A percentile compares a stretch with the other conserved stretches of the same genome.
Evolutionary conservation across 768 basidiomycete species (phyloP).

Genomic region (Kwoniella dendrophila): DNA sequence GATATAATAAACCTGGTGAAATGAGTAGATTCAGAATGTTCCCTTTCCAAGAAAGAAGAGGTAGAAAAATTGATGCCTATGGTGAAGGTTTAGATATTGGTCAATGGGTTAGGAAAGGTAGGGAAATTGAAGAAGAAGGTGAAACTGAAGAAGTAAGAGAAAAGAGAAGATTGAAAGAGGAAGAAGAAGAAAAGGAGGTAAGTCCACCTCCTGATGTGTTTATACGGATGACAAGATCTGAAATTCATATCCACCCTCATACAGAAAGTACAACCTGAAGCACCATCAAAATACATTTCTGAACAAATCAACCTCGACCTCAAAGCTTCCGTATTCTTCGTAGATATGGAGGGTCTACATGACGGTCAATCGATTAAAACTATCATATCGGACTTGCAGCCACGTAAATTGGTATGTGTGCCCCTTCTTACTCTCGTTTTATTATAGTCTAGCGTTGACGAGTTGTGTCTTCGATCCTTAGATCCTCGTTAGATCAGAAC

Average conservation of each 20-base stretch:
- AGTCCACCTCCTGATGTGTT: constrained; percentile 13
- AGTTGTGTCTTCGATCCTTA: constrained; percentile 49
- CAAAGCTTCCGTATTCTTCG: constrained; percentile 81
- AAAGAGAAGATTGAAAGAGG: constrained; percentile 66
- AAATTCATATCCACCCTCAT: too few relatives aligned
- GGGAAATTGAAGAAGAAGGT: constrained; percentile 84
- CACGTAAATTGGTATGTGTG: constrained; percentile 79
- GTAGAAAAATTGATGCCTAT: constrained; percentile 85
- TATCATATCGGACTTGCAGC: constrained; percentile 93
- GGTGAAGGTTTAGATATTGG: constrained; percentile 94
- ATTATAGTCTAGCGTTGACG: neutral
- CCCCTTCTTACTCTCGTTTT: neutral
- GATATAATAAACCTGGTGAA: constrained; percentile 19
- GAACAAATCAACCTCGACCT: constrained; percentile 76
- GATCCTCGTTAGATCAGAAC: constrained; percentile 84
- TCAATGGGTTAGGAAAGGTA: constrained; percentile 91
- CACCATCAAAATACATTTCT: constrained; percentile 86
- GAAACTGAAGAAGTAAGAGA: constrained; percentile 80
- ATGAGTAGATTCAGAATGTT: constrained; percentile 84
- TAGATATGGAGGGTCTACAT: constrained; percentile 95
- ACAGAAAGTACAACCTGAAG: constrained; percentile 75
- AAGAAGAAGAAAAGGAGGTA: constrained; percentile 83
- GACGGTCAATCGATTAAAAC: constrained; percentile 96
- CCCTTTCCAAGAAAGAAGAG: constrained; percentile 88
- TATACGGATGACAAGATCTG: neutral